Conservation (phyloP, 148 eudicot genomes). For the Spergularia marina region DNA sequence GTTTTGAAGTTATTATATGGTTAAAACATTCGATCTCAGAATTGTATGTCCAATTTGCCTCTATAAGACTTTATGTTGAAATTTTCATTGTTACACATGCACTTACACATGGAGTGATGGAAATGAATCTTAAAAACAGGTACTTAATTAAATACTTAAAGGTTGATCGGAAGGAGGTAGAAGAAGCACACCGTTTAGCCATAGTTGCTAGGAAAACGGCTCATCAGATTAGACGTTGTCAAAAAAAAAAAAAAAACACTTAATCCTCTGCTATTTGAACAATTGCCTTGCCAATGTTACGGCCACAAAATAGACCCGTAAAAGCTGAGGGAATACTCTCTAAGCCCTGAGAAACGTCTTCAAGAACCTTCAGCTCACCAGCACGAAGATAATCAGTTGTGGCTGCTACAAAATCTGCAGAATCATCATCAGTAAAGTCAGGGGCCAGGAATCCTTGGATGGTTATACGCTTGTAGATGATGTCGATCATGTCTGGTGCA, state of each 20-base stretch:
- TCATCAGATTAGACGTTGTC: no score
- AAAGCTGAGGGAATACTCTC: slow-evolving; percentile 45
- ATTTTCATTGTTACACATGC: no score
- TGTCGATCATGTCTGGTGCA: slow-evolving; percentile 36
- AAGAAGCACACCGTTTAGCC: no score
- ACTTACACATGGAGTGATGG: no score
- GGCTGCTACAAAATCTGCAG: slow-evolving; percentile 31
- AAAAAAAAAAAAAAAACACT: neutral
- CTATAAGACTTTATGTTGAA: no score
- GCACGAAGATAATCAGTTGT: slow-evolving; percentile 33
- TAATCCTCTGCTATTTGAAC: slow-evolving; percentile 39
- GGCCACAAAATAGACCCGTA: slow-evolving; percentile 40
- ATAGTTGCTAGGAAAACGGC: no score
- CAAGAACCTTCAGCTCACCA: slow-evolving; percentile 37
- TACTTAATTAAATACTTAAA: no score
- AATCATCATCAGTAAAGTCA: slow-evolving; percentile 22
- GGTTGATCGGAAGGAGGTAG: no score
- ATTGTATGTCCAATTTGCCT: no score
- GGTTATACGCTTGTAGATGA: slow-evolving; percentile 47
- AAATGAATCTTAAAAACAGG: no score
- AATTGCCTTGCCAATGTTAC: slow-evolving; percentile 46
- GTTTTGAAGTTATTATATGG: no score
- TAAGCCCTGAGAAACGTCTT: slow-evolving; percentile 41
- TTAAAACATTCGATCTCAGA: no score
- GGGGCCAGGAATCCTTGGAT: slow-evolving; percentile 42